Evolutionary conservation across 345 rosid species (phyloP).

Genomic region (Melastoma malabathricum): DNA sequence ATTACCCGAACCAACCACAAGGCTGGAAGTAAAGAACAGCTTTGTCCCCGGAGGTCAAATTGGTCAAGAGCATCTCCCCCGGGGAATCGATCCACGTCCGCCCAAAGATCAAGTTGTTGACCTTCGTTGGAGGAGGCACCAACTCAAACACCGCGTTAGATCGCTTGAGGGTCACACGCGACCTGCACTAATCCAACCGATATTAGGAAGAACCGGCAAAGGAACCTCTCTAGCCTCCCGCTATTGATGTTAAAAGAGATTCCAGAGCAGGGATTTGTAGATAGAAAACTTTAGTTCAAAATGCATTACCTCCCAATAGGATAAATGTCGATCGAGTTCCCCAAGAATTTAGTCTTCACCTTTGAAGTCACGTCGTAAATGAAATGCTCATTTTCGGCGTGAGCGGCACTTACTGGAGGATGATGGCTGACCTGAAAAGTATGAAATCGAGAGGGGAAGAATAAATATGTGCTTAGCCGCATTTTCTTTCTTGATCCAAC

Average conservation of each 20-base stretch:
- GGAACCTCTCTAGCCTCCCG: too few species aligned
- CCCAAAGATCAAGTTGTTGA: conserved; percentile 65
- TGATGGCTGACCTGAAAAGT: conserved; percentile 75
- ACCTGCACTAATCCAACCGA: conserved; percentile 20
- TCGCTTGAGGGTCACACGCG: conserved; percentile 49
- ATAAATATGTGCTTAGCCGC: background rate
- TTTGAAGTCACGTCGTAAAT: conserved; percentile 68
- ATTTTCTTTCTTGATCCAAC: background rate
- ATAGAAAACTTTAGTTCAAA: background rate
- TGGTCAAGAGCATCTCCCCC: conserved; percentile 71
- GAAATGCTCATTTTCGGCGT: conserved; percentile 82
- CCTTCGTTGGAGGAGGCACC: conserved; percentile 66
- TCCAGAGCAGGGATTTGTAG: background rate
- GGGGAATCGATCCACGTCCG: conserved; percentile 71
- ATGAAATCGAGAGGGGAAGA: background rate
- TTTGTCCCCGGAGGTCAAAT: conserved; percentile 62
- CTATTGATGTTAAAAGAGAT: background rate
- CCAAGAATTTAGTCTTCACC: conserved; percentile 74
- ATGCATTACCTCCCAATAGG: conserved; percentile 59
- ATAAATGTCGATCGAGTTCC: conserved; percentile 56
- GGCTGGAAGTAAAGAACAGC: conserved; percentile 65
- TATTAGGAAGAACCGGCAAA: background rate
- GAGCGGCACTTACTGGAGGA: conserved; percentile 93
- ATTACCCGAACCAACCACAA: conserved; percentile 81
- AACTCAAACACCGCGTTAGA: conserved; percentile 61